A percentile compares a stretch with the other conserved stretches of the same genome.
Conservation (phyloP, 129 eudicot species). For the Rutidosis leptorrhynchoides region DNA sequence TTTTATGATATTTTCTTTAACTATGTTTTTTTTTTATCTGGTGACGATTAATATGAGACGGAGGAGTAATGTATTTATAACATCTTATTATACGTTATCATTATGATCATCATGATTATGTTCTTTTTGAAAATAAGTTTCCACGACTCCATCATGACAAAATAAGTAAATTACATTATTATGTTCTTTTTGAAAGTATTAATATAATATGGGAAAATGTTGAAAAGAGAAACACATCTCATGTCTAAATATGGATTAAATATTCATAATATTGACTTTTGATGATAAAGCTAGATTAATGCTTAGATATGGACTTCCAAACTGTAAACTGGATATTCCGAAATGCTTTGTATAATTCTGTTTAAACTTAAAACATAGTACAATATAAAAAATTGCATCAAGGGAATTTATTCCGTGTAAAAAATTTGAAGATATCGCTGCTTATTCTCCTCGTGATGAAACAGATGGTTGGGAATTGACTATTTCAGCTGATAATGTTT, state of each 20-base stretch:
- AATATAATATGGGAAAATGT: not conserved
- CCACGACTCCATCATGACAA: not conserved
- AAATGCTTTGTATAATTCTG: conserved; percentile 12
- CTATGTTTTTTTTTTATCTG: too few relatives aligned
- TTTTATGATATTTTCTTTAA: too few relatives aligned
- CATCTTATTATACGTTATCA: too few relatives aligned
- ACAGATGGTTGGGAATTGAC: too few relatives aligned
- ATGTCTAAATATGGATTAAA: not conserved
- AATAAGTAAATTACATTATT: too few relatives aligned
- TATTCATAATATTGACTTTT: not conserved
- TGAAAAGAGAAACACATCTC: conserved; percentile 11
- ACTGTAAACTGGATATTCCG: conserved; percentile 9
- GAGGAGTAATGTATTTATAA: too few relatives aligned
- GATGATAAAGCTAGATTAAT: not conserved
- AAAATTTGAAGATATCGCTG: too few relatives aligned
- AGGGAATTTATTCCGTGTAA: too few relatives aligned
- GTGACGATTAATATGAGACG: too few relatives aligned
- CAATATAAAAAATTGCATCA: too few relatives aligned
- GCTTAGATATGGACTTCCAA: conserved; percentile 18
- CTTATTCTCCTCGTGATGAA: too few relatives aligned
- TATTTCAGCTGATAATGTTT: too few relatives aligned
- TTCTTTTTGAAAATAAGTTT: conserved; percentile 7
- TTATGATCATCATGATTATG: not conserved
- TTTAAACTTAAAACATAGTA: not conserved
- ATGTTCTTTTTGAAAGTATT: conserved; percentile 8